Base-by-base conservation (phyloP, 163 green algal genomes). In the Prototheca stagnorum region DNA sequence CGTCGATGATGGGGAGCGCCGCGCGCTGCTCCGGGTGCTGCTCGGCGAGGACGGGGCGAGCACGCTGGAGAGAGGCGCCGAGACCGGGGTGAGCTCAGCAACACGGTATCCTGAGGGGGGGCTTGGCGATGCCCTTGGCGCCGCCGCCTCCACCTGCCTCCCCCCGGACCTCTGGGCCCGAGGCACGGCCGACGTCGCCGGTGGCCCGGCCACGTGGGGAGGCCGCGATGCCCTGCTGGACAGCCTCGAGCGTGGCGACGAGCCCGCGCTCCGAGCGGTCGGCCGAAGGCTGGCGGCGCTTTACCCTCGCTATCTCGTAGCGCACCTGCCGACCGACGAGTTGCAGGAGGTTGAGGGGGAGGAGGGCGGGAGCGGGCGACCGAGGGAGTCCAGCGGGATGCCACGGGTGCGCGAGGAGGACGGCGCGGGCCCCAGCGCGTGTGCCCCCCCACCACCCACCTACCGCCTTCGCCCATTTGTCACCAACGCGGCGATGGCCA, bases 401-500 rank as follows among this genome's bases (percentile, higher is more conserved):
- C n/a, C n/a, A n/a, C n/a, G n/a, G n/a, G n/a, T n/a, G n/a, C n/a
- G n/a, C n/a, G n/a, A n/a, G n/a, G n/a, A n/a, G n/a, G n/a, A n/a
- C n/a, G n/a, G n/a, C n/a, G n/a, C n/a, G n/a, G n/a, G n/a, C n/a
- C n/a, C n/a, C n/a, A n/a, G n/a, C n/a, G n/a, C 20, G 5, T 20
- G 19, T 17, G 25, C 15, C 20, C n/a, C 9, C 5, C 34, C 33
- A 12, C 21, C 17, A 5, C 52, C 44, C n/a, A 3, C 35, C 43
- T 42, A 53, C 35, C 52, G 41, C n/a, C 33, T n/a, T 35, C 3
- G 16, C 26, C 15, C 42, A 5, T 16, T 26, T 26, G 4, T 26
- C 24, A n/a, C 15, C 42, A 94, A 93, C 53, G 83, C 83, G 1
- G 70, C 83, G 16, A 59, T 82, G 33, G 21, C 51, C n/a, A 76